Evolutionary conservation across 2,329 filamentous ascomycete genomes (phyloP), one percentile per base, ranked within the genome.

Genomic region (Pestalotiopsis sp.): DNA sequence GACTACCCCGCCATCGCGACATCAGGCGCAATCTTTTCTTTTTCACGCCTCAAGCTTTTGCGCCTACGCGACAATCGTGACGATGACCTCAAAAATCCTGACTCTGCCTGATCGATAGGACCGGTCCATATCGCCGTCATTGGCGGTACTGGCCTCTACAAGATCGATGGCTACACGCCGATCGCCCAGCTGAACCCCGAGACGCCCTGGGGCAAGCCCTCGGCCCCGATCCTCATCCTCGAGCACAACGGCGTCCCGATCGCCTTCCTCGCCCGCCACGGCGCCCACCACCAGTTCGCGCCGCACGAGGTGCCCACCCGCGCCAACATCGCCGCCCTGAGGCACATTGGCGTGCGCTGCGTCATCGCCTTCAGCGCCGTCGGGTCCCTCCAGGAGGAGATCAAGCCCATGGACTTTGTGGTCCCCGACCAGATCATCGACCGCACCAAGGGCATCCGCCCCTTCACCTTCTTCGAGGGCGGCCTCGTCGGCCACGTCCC

Each of bases 291-390:
- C 84, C 89, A 98, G 81, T 87, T 93, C 74, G 94, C 95, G 5
- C 96, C 96, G 0, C 95, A 98, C 78, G 96, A 99, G 83, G 93
- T 99, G n/a, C 94, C 95, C 69, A 89, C 91, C 73, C 94, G 94
- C 72, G 96, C 96, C 82, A 99, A 98, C 85, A 97, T 99, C 77
- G 95, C 96, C n/a, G 96, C 96, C n/a, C 87, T 99, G 71, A 91
- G 96, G 73, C 91, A 89, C 76, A 86, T 99, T 70, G 96, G 96
- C 73, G 96, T 98, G 61, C 91, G 95, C 77, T 93, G 90, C 79
- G 89, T 98, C 79, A 93, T 99, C 78, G 94, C 95, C 72, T 99
- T 99, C 85, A 95, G 92, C 72, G 96, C 96, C 63, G 96, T 99
- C 68, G 96, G 96, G 71, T 95, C 92, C 76, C 85, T 99, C 78